These are phyloP conservation scores for Mucor mucedo DNA, from an alignment of 371 early-diverging fungal species.

Conservation along the genomic window DNA sequence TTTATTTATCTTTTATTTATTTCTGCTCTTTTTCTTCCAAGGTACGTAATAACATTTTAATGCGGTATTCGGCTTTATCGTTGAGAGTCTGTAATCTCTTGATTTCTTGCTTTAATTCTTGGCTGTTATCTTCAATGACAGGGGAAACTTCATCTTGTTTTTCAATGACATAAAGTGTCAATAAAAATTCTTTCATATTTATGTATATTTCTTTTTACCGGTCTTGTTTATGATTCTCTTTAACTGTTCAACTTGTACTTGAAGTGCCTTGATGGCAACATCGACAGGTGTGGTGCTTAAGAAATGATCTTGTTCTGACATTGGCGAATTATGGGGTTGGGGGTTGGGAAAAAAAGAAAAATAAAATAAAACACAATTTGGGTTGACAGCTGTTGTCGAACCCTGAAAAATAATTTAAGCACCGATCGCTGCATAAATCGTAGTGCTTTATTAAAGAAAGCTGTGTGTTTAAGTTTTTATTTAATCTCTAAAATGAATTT, in stretches of 20 bases:
- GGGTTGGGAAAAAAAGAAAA: too few relatives aligned
- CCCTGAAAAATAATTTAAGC: too few relatives aligned
- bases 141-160: background rate
- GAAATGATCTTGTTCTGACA: constrained; percentile 20
- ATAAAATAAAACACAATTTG: too few relatives aligned
- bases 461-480: too few relatives aligned
- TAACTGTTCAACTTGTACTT: constrained; percentile 42
- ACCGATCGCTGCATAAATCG: too few relatives aligned
- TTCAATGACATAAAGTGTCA: background rate
- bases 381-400: too few relatives aligned
- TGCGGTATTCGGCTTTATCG: constrained; percentile 49
- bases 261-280: constrained; percentile 38
- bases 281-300: constrained; percentile 37
- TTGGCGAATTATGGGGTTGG: background rate
- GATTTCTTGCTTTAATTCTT: constrained; percentile 29
- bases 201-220: constrained; percentile 8
- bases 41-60: constrained; percentile 39
- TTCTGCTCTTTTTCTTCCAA: constrained; percentile 37
- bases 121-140: constrained; percentile 7
- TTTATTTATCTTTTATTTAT: constrained; percentile 4
- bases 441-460: too few relatives aligned
- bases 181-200: background rate
- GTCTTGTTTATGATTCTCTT: constrained; percentile 24
- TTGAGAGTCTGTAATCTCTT: constrained; percentile 34
- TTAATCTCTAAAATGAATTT: too few relatives aligned